phyloP scores from a whole-genome alignment of 2,329 filamentous ascomycete species.

The Sphaerostilbella broomeana region DNA sequence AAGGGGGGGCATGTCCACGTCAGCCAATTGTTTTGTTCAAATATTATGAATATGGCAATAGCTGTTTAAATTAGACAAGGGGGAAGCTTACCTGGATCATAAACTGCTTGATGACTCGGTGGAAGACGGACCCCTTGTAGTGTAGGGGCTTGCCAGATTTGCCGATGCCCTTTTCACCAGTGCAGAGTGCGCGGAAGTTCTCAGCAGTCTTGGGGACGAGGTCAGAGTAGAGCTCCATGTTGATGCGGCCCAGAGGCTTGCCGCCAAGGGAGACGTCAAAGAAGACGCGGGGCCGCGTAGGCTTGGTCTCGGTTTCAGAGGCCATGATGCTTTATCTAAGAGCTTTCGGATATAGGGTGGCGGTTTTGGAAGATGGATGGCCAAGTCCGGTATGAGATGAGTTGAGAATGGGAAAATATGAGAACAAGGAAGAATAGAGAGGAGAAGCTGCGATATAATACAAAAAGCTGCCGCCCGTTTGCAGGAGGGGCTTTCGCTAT shows the following conservation, averaged over 20 bases:
- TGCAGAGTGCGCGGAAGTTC: slow-evolving; percentile 92
- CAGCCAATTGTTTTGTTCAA: neutral
- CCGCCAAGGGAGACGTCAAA: slow-evolving; percentile 86
- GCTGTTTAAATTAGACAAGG: no score
- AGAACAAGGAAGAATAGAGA: neutral
- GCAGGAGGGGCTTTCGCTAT: no score
- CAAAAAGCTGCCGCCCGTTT: no score
- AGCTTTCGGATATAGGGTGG: neutral
- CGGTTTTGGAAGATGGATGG: neutral
- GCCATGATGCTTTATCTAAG: slow-evolving; percentile 37
- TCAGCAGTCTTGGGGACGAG: slow-evolving; percentile 92
- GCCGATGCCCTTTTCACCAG: slow-evolving; percentile 84
- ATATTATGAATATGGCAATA: no score
- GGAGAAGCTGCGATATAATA: neutral
- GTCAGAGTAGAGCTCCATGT: slow-evolving; percentile 71
- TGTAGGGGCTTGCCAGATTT: slow-evolving; percentile 78
- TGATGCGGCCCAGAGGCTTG: slow-evolving; percentile 66
- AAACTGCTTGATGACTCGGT: slow-evolving; percentile 96
- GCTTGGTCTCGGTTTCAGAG: slow-evolving; percentile 35
- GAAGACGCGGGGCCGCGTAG: slow-evolving; percentile 72
- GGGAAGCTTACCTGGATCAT: slow-evolving; percentile 60
- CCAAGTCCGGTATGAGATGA: neutral
- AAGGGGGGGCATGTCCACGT: neutral
- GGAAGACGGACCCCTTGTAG: slow-evolving; percentile 90
- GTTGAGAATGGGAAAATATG: neutral